phyloP scores from a whole-genome alignment of 768 basidiomycete species.

The Auriscalpium microsporum region DNA sequence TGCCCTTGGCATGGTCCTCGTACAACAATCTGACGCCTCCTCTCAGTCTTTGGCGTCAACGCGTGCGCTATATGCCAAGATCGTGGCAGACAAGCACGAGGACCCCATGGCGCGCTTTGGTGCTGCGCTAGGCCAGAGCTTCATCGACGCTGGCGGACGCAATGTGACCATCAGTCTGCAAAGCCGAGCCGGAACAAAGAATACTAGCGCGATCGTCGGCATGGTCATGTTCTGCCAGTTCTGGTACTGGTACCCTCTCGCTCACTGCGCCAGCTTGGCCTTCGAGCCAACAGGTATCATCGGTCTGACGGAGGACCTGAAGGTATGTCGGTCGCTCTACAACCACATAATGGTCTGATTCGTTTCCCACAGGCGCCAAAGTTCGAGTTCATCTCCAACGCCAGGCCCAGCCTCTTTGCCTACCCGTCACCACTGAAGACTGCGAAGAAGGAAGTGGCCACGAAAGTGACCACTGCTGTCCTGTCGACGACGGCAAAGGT shows the following conservation, averaged over 20 bases:
- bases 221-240: constrained; percentile 98
- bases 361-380: constrained; percentile 64
- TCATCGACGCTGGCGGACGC: constrained; percentile 95
- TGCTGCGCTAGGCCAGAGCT: constrained; percentile 89
- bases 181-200: constrained; percentile 86
- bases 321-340: constrained; percentile 38
- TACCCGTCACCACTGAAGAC: constrained; percentile 84
- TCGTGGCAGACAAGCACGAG: constrained; percentile 94
- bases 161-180: constrained; percentile 93
- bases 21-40: constrained; percentile 90
- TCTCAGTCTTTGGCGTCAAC: constrained; percentile 74
- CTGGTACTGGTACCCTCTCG: constrained; percentile 99
- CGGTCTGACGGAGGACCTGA: constrained; percentile 78
- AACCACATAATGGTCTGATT: constrained; percentile 7
- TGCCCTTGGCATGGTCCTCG: constrained; percentile 92
- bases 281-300: constrained; percentile 96
- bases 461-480: constrained; percentile 91
- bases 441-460: constrained; percentile 84
- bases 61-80: constrained; percentile 81
- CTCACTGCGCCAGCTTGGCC: constrained; percentile 85
- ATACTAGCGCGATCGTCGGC: constrained; percentile 94
- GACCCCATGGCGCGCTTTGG: constrained; percentile 99
- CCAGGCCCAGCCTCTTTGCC: constrained; percentile 84
- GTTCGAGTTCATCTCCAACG: constrained; percentile 87
- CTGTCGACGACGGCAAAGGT: constrained; percentile 95